These are phyloP conservation scores for Pilaira anomala DNA, from an alignment of 192 early-diverging fungal genomes.

Conservation along the genomic window DNA sequence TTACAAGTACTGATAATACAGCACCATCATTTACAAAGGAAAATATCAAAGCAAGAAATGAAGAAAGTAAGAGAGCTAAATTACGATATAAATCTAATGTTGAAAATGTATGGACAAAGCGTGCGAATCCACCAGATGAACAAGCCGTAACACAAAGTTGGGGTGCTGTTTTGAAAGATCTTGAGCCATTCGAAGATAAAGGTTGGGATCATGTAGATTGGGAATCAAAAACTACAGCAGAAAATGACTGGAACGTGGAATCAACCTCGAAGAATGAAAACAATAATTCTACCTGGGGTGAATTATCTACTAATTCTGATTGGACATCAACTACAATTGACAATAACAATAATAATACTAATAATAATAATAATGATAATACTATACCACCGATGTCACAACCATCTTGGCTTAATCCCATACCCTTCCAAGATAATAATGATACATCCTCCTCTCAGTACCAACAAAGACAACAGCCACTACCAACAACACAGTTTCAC, in stretches of 20 bases:
- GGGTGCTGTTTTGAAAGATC: not conserved
- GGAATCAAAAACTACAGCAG: not conserved
- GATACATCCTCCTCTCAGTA: too few species aligned
- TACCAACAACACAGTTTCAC: too few species aligned
- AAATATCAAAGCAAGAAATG: not conserved
- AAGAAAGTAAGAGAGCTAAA: not conserved
- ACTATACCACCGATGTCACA: not conserved
- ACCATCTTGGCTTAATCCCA: not conserved
- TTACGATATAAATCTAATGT: not conserved
- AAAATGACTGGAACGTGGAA: not conserved
- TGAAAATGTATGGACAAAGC: too few species aligned
- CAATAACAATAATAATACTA: too few species aligned
- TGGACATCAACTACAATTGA: too few species aligned
- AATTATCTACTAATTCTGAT: not conserved
- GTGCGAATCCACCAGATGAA: not conserved
- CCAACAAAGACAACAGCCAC: too few species aligned
- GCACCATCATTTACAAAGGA: not conserved
- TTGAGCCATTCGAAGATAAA: not conserved
- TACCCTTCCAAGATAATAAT: not conserved
- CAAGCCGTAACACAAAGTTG: not conserved
- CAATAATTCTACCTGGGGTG: not conserved
- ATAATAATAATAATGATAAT: too few species aligned
- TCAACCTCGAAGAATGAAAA: not conserved
- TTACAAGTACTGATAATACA: not conserved
- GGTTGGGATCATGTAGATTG: not conserved